phyloP scores from a whole-genome alignment of 176 grass and related monocot genomes.

The Oryza rufipogon region DNA sequence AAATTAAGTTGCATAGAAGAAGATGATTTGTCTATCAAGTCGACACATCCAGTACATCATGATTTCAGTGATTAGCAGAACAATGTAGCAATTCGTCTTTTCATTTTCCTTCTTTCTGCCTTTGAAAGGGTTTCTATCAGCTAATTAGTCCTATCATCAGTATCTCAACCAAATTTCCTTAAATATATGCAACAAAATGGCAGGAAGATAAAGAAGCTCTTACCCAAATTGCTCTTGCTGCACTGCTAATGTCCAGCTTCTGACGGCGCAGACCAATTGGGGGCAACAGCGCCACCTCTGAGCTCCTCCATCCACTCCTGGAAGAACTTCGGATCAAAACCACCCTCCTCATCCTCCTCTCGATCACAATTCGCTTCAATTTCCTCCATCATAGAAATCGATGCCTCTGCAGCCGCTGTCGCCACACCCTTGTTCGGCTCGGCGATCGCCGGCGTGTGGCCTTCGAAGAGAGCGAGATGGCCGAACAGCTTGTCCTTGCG shows the following conservation, averaged over 20 bases:
- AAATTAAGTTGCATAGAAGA: not conserved
- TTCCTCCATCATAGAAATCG: constrained; percentile 54
- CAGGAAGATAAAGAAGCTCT: constrained; percentile 12
- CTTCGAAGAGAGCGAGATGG: constrained; percentile 88
- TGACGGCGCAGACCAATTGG: constrained; percentile 37
- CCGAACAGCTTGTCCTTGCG: constrained; percentile 99
- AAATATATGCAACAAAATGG: constrained; percentile 15
- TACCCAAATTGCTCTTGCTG: constrained; percentile 26
- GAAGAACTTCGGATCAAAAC: constrained; percentile 74
- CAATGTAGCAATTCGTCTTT: not conserved
- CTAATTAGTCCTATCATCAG: constrained; percentile 1
- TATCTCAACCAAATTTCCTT: not conserved
- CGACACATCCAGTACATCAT: constrained; percentile 8
- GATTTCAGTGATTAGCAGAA: not conserved
- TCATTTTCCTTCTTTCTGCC: not conserved
- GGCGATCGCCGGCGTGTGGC: constrained; percentile 69
- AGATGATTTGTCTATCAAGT: not conserved
- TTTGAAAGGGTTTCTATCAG: not conserved
- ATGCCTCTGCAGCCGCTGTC: constrained; percentile 15
- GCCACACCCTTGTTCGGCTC: constrained; percentile 40
- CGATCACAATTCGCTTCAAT: constrained; percentile 31
- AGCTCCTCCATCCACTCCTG: constrained; percentile 83
- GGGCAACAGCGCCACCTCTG: constrained; percentile 42
- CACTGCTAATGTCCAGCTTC: constrained; percentile 30
- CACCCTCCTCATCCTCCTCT: constrained; percentile 39